These are phyloP conservation scores for Trametes coccinea DNA, from an alignment of 768 basidiomycete species.

Conservation along the genomic window DNA sequence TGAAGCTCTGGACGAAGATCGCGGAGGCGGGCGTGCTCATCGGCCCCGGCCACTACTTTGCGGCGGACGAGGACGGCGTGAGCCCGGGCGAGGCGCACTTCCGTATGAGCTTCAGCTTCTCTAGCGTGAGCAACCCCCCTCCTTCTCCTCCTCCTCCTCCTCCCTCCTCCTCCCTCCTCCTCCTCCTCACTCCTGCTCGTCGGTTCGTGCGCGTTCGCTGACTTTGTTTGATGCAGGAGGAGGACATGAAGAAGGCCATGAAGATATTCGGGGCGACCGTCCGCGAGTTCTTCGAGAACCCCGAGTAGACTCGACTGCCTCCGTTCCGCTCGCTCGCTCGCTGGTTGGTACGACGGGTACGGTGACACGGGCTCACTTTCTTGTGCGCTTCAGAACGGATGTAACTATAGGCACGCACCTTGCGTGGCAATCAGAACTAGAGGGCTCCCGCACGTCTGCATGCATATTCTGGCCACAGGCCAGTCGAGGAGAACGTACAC, in stretches of 20 bases:
- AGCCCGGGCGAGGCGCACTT: conserved; percentile 45
- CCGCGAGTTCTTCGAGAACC: conserved; percentile 41
- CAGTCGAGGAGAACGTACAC: no score
- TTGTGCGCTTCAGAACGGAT: not conserved
- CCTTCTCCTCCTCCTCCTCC: not conserved
- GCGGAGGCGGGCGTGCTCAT: conserved; percentile 65
- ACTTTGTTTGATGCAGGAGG: conserved; percentile 20
- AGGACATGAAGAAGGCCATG: conserved; percentile 47
- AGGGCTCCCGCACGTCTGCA: no score
- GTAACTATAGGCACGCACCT: not conserved
- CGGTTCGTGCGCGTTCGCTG: not conserved
- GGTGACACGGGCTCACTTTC: no score
- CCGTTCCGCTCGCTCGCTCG: not conserved
- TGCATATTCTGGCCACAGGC: no score
- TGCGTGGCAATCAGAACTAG: no score
- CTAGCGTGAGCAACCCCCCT: conserved; percentile 39
- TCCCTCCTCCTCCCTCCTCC: not conserved
- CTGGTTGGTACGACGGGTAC: no score
- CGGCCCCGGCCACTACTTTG: conserved; percentile 59
- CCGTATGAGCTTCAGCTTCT: conserved; percentile 57
- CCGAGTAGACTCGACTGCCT: conserved; percentile 7
- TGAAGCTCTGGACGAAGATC: conserved; percentile 59
- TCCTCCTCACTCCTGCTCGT: not conserved
- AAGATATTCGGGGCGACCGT: conserved; percentile 47
- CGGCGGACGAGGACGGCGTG: conserved; percentile 33